Conservation (phyloP, 306 rosid species). For the Dryas octopetala region DNA sequence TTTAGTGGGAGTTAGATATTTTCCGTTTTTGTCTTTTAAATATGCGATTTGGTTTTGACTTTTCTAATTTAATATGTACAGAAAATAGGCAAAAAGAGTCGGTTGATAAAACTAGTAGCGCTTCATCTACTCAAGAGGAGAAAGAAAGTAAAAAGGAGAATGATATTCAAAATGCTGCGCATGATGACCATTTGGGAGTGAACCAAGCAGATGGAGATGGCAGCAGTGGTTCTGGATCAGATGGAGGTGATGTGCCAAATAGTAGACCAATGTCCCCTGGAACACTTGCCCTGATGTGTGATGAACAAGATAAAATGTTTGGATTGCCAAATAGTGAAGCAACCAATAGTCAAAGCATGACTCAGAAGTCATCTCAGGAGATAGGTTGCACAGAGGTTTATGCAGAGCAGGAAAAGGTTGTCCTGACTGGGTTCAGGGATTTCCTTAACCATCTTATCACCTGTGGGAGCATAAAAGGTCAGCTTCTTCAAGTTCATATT, state of each 20-base stretch:
- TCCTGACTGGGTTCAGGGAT: conserved; percentile 57
- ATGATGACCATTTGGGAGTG: conserved; percentile 27
- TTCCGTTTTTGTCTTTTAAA: background rate
- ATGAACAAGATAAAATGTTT: conserved; percentile 57
- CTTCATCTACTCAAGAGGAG: conserved; percentile 38
- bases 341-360: conserved; percentile 27
- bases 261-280: conserved; percentile 62
- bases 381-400: conserved; percentile 41
- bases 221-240: conserved; percentile 30
- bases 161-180: conserved; percentile 21
- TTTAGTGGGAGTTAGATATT: background rate
- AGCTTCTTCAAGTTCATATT: conserved; percentile 21
- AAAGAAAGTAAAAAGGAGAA: conserved; percentile 34
- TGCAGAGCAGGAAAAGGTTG: conserved; percentile 61
- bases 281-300: conserved; percentile 76
- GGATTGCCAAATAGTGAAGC: conserved; percentile 35
- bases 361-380: conserved; percentile 40
- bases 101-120: conserved; percentile 28
- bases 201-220: conserved; percentile 38
- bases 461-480: conserved; percentile 63
- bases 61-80: conserved; percentile 35
- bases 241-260: conserved; percentile 38
- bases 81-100: conserved; percentile 33
- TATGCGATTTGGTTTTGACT: conserved; percentile 14
- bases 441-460: conserved; percentile 57